A percentile compares a stretch with the other conserved stretches of the same genome.
Evolutionary conservation across 495 filamentous ascomycete genomes (phyloP).

Genomic region (Hypomontagnella submonticulosa): DNA sequence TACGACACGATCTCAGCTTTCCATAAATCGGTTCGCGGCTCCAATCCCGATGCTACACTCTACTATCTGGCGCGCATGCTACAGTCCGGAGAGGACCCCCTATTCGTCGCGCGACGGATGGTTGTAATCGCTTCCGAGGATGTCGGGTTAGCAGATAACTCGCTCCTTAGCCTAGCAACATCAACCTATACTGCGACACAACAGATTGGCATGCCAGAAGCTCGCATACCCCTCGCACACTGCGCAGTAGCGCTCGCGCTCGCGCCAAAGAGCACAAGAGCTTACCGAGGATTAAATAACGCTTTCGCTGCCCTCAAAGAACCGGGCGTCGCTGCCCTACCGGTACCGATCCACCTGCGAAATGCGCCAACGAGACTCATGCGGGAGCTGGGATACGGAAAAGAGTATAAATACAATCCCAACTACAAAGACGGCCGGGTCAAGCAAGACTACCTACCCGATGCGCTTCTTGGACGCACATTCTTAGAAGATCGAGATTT

Average conservation of each 20-base stretch:
- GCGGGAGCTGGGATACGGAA: constrained; percentile 91
- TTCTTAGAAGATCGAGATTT: constrained; percentile 89
- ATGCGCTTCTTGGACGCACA: constrained; percentile 69
- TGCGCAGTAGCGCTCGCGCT: constrained; percentile 83
- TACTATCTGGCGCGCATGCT: constrained; percentile 98
- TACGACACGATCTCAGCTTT: constrained; percentile 97
- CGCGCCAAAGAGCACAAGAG: constrained; percentile 84
- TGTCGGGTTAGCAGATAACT: constrained; percentile 90
- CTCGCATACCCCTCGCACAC: constrained; percentile 90
- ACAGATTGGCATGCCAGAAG: constrained; percentile 93
- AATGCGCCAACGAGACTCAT: constrained; percentile 93
- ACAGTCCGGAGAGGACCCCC: constrained; percentile 92
- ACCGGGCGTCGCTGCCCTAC: constrained; percentile 79
- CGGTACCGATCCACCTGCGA: constrained; percentile 86
- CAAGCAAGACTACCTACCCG: constrained; percentile 88
- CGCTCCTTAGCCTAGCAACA: constrained; percentile 83
- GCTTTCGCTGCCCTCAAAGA: constrained; percentile 78
- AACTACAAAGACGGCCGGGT: constrained; percentile 87
- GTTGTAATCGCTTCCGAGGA: constrained; percentile 93
- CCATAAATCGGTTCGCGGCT: constrained; percentile 93
- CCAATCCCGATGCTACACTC: constrained; percentile 83
- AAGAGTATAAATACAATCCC: constrained; percentile 96
- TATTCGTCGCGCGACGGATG: constrained; percentile 91
- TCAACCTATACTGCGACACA: constrained; percentile 86
- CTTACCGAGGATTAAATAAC: constrained; percentile 84